Evolutionary conservation across 164 flowering plant genomes (phyloP).

Genomic region (Magnolia kwangsiensis): DNA sequence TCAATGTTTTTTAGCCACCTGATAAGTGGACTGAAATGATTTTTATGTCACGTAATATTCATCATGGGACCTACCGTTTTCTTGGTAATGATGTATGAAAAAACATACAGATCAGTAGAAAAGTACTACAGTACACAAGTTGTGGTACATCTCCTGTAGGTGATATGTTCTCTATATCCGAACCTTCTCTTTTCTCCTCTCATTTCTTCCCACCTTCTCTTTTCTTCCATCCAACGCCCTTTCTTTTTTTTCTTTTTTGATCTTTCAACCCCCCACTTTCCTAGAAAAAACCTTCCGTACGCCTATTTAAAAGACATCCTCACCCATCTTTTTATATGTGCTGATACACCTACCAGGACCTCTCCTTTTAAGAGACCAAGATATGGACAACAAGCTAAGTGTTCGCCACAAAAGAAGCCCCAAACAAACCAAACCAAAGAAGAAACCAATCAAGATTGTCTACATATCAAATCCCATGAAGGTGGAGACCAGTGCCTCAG

Average conservation of each 20-base stretch:
- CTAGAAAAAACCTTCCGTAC: neutral
- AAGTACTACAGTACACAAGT: no score
- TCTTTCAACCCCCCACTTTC: neutral
- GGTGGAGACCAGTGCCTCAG: slow-evolving; percentile 59
- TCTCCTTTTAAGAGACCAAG: neutral
- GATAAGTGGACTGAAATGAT: no score
- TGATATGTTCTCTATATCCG: no score
- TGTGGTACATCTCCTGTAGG: no score
- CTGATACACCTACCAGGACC: neutral
- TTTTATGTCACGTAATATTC: no score
- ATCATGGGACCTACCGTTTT: no score
- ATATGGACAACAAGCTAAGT: neutral
- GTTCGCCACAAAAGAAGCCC: neutral
- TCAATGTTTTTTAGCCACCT: no score
- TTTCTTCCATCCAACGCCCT: neutral
- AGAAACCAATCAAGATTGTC: slow-evolving; percentile 51
- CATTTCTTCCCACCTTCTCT: neutral
- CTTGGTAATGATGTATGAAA: no score
- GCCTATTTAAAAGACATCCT: neutral
- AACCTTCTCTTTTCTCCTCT: neutral
- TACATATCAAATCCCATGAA: slow-evolving; percentile 80
- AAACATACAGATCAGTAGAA: no score
- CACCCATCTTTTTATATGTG: neutral
- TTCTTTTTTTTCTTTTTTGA: neutral
- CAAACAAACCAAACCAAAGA: slow-evolving; percentile 9